Evolutionary conservation across 106 monocot genomes (phyloP).

Genomic region (Xerophyta viscosa): DNA sequence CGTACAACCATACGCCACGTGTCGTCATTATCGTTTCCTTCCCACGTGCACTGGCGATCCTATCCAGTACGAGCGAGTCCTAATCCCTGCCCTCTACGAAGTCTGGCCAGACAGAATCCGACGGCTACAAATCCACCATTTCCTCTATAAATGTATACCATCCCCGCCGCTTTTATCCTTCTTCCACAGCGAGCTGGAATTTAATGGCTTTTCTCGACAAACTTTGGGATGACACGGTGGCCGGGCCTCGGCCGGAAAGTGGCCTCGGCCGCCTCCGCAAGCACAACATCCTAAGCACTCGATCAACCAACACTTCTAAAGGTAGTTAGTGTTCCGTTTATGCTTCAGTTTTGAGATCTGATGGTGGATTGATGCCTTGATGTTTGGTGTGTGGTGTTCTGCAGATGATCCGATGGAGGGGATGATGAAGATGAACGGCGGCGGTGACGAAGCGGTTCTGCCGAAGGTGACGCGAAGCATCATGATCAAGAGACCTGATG

Average conservation of each 20-base stretch:
- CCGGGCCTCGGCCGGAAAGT: conserved; percentile 27
- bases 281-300: conserved; percentile 9
- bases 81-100: too few relatives aligned
- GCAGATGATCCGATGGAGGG: background rate
- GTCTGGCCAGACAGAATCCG: too few relatives aligned
- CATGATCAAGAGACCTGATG: conserved; percentile 79
- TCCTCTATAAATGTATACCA: too few relatives aligned
- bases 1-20: too few relatives aligned
- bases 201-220: conserved; percentile 31
- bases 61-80: too few relatives aligned
- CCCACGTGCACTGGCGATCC: too few relatives aligned
- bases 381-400: background rate
- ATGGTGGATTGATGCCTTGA: background rate
- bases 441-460: conserved; percentile 39
- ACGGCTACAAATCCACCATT: too few relatives aligned
- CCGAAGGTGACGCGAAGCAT: conserved; percentile 84
- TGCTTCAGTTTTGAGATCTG: too few relatives aligned
- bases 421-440: background rate
- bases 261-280: conserved; percentile 28
- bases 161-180: too few relatives aligned
- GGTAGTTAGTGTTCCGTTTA: too few relatives aligned
- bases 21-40: too few relatives aligned
- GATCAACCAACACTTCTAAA: too few relatives aligned
- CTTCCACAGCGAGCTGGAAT: background rate
- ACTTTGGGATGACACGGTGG: conserved; percentile 46